Evolutionary conservation across 2,329 filamentous ascomycete species (phyloP).

Genomic region (Colletotrichum kahawae): DNA sequence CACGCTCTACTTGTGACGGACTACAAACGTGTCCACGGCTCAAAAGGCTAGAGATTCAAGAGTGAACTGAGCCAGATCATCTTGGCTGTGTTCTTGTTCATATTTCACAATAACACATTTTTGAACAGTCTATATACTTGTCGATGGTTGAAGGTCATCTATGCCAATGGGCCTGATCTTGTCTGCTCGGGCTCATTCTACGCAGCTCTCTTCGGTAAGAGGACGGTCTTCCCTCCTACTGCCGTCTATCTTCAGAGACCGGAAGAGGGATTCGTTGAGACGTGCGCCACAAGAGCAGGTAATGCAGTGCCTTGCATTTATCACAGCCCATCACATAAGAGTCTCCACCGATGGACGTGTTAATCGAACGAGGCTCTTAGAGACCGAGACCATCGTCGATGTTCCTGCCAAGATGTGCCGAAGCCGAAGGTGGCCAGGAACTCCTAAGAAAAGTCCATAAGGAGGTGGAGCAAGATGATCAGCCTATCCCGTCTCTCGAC

Average conservation of each 20-base stretch:
- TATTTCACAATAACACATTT: not conserved
- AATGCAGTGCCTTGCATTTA: not conserved
- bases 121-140: not conserved
- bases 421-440: not conserved
- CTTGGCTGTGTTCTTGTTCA: not conserved
- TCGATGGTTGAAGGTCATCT: not conserved
- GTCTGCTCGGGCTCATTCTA: not conserved
- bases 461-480: not conserved
- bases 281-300: not conserved
- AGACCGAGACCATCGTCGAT: not conserved
- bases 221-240: not conserved
- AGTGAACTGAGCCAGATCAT: not conserved
- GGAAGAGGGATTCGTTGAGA: not conserved
- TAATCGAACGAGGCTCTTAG: not conserved
- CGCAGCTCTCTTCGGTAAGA: not conserved
- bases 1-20: not conserved
- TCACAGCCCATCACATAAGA: not conserved
- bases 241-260: not conserved
- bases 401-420: constrained; percentile 3
- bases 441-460: not conserved
- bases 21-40: not conserved
- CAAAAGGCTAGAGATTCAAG: not conserved
- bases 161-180: not conserved
- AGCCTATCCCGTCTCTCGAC: not conserved
- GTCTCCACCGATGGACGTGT: not conserved